Percentiles rank a stretch among this genome's conserved stretches.
Conservation (phyloP, 805 yeast genomes). For the Candida ortonii region DNA sequence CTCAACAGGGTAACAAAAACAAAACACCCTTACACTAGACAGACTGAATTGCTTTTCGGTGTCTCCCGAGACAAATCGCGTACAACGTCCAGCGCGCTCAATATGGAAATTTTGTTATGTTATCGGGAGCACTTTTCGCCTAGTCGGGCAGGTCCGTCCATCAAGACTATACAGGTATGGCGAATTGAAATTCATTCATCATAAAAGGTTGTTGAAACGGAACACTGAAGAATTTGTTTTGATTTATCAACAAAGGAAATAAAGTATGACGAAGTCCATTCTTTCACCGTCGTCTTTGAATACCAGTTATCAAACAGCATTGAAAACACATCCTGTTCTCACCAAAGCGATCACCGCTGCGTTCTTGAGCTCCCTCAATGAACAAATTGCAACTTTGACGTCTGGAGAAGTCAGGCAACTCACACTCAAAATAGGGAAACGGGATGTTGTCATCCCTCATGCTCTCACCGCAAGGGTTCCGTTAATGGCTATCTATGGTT, state of each 20-base stretch:
- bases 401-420: slow-evolving; percentile 43
- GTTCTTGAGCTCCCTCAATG: slow-evolving; percentile 53
- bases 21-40: slow-evolving; percentile 1
- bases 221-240: too few relatives aligned
- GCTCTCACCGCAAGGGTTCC: slow-evolving; percentile 45
- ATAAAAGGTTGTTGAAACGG: too few relatives aligned
- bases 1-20: slow-evolving; percentile 5
- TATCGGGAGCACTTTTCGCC: slow-evolving; percentile 2
- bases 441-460: slow-evolving; percentile 34
- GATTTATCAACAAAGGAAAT: too few relatives aligned
- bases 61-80: slow-evolving; percentile 1
- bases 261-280: too few relatives aligned
- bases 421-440: slow-evolving; percentile 16
- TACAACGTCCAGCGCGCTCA: slow-evolving; percentile 4
- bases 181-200: background rate
- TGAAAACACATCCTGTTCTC: slow-evolving; percentile 50
- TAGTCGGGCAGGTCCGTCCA: too few relatives aligned
- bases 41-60: slow-evolving; percentile 1
- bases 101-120: slow-evolving; percentile 5
- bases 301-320: slow-evolving; percentile 34
- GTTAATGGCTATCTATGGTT: slow-evolving; percentile 56
- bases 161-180: background rate
- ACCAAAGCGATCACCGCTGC: slow-evolving; percentile 61
- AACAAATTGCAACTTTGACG: slow-evolving; percentile 49
- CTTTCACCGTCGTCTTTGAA: slow-evolving; percentile 9